These are phyloP conservation scores for Globisporangium ultimum DNA, from an alignment of 352 stramenopile genomes.

Conservation along the genomic window DNA sequence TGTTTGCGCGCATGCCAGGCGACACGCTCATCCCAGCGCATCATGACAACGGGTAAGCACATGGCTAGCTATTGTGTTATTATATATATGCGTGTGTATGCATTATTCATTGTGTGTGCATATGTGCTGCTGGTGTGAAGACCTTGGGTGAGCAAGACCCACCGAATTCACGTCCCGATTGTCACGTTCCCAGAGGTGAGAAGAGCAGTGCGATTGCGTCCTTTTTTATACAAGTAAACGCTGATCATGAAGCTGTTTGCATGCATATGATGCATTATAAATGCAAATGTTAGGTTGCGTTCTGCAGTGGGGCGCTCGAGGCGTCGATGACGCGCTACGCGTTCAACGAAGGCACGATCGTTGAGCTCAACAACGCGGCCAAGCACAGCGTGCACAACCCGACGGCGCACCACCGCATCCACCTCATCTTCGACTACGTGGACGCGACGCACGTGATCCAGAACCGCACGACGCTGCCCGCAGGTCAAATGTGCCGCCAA, in stretches of 20 bases:
- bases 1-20: conserved; percentile 92
- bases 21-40: conserved; percentile 92
- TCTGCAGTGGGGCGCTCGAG: conserved; percentile 61
- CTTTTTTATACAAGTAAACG: background rate
- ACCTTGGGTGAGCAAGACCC: conserved; percentile 90
- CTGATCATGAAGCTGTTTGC: too few species aligned
- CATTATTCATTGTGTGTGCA: background rate
- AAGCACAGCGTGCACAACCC: conserved; percentile 93
- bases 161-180: conserved; percentile 94
- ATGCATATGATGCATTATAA: too few species aligned
- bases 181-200: conserved; percentile 61
- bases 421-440: conserved; percentile 97
- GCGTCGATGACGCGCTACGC: conserved; percentile 57
- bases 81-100: background rate
- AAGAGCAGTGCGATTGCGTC: background rate
- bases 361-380: conserved; percentile 97
- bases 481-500: conserved; percentile 46
- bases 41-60: conserved; percentile 89
- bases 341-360: conserved; percentile 89
- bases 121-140: background rate
- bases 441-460: conserved; percentile 34
- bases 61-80: too few species aligned
- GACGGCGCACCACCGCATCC: conserved; percentile 80
- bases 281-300: conserved; percentile 27
- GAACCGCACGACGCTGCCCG: conserved; percentile 23